Conservation (phyloP, 2,329 filamentous ascomycete genomes). For the Trichoderma asperellum region DNA sequence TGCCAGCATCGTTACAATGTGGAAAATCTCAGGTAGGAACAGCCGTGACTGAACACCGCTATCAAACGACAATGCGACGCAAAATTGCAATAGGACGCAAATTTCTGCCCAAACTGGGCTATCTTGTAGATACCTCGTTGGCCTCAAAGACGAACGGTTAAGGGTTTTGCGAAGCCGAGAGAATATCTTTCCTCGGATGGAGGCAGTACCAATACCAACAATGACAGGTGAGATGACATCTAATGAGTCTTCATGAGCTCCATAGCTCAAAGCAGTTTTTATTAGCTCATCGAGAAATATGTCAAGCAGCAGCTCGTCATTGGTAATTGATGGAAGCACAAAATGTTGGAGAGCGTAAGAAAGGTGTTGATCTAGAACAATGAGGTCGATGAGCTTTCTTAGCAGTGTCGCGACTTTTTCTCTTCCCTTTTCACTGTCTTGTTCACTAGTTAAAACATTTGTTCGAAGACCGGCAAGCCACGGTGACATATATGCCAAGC, state of each 20-base stretch:
- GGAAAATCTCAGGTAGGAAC: constrained; percentile 70
- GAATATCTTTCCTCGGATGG: constrained; percentile 66
- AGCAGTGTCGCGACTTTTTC: constrained; percentile 68
- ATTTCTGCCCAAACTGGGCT: constrained; percentile 73
- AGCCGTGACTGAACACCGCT: constrained; percentile 69
- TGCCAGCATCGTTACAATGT: constrained; percentile 71
- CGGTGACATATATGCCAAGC: constrained; percentile 70
- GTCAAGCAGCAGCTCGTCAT: constrained; percentile 67
- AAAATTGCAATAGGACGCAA: constrained; percentile 68
- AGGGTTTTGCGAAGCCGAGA: constrained; percentile 68
- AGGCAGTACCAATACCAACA: constrained; percentile 66
- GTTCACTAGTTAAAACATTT: constrained; percentile 60
- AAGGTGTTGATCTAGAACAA: constrained; percentile 62
- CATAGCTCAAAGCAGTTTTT: constrained; percentile 63
- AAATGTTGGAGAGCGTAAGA: constrained; percentile 65
- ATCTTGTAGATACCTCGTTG: constrained; percentile 67
- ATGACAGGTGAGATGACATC: constrained; percentile 66
- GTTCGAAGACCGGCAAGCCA: constrained; percentile 67
- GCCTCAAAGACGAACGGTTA: constrained; percentile 67
- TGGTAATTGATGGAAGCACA: constrained; percentile 66
- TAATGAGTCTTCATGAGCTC: constrained; percentile 60
- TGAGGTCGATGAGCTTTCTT: constrained; percentile 68
- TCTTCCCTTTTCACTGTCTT: constrained; percentile 66
- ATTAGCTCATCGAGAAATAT: constrained; percentile 70
- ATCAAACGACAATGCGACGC: constrained; percentile 68